phyloP scores from a whole-genome alignment of 257 asterid genomes.

The Scutellaria barbata region DNA sequence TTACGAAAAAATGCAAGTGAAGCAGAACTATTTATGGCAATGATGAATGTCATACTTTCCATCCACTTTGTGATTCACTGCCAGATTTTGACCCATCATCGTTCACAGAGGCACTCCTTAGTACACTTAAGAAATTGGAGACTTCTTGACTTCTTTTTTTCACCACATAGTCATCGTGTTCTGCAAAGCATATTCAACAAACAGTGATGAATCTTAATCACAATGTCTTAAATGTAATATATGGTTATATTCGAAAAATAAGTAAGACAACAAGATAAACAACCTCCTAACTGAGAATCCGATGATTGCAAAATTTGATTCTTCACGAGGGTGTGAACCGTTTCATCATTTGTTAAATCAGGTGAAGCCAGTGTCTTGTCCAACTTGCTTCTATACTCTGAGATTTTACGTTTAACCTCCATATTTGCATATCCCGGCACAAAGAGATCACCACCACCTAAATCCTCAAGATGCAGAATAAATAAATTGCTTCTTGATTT shows the following conservation, averaged over 20 bases:
- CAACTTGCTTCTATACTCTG: slow-evolving; percentile 59
- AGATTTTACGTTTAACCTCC: slow-evolving; percentile 51
- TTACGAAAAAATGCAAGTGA: neutral
- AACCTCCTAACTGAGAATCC: slow-evolving; percentile 42
- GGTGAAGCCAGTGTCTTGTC: slow-evolving; percentile 64
- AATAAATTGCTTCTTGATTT: slow-evolving; percentile 8
- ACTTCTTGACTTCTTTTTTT: slow-evolving; percentile 73
- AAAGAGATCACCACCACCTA: slow-evolving; percentile 5
- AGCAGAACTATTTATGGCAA: slow-evolving; percentile 5
- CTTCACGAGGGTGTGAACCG: slow-evolving; percentile 57
- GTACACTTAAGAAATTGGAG: slow-evolving; percentile 65
- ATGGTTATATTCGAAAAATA: neutral
- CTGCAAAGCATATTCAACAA: slow-evolving; percentile 48
- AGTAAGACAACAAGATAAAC: slow-evolving; percentile 6
- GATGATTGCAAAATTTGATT: slow-evolving; percentile 60
- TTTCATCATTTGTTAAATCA: slow-evolving; percentile 53
- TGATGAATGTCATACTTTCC: slow-evolving; percentile 67
- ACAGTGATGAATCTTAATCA: neutral
- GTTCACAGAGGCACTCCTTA: slow-evolving; percentile 70
- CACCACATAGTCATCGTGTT: slow-evolving; percentile 49
- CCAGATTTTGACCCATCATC: slow-evolving; percentile 51
- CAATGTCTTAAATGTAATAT: neutral
- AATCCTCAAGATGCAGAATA: slow-evolving; percentile 29
- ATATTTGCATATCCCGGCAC: slow-evolving; percentile 50
- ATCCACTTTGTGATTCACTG: slow-evolving; percentile 49